A percentile compares a stretch with the other conserved stretches of the same genome.
phyloP scores from a whole-genome alignment of 805 yeast species.

The Pichia insulana region DNA sequence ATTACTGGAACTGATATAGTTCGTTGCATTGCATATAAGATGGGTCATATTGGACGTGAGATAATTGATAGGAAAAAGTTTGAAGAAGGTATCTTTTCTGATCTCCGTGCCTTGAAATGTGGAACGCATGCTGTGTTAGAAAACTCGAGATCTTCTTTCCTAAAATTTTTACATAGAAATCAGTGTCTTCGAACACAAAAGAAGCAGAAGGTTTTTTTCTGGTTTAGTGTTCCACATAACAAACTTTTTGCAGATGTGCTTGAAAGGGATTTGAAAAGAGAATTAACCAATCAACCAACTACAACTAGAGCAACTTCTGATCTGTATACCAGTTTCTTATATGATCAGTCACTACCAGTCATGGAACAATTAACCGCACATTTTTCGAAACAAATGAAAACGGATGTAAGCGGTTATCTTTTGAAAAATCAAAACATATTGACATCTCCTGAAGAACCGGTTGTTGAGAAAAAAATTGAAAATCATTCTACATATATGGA shows the following conservation, averaged over 20 bases:
- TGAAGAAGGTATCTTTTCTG: conserved; percentile 94
- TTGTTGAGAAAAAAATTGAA: not conserved
- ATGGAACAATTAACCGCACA: conserved; percentile 42
- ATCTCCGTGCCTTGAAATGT: conserved; percentile 75
- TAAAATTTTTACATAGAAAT: conserved; percentile 76
- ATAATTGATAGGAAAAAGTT: conserved; percentile 84
- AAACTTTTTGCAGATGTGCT: conserved; percentile 86
- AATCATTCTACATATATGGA: not conserved
- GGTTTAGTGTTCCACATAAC: conserved; percentile 95
- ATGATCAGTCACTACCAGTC: conserved; percentile 42
- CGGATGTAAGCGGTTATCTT: conserved; percentile 7
- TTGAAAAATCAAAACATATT: conserved; percentile 2
- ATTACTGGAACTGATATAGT: conserved; percentile 96
- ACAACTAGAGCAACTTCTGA: conserved; percentile 68
- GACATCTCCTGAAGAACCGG: not conserved
- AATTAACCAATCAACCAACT: conserved; percentile 47
- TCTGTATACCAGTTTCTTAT: conserved; percentile 73
- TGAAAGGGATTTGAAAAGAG: conserved; percentile 84
- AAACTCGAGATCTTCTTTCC: conserved; percentile 74
- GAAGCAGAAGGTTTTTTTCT: conserved; percentile 92
- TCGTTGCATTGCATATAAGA: conserved; percentile 79
- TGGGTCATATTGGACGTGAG: conserved; percentile 82
- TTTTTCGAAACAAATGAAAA: conserved; percentile 12
- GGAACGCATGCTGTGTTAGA: conserved; percentile 85
- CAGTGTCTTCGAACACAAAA: conserved; percentile 88